Base-by-base conservation (phyloP, 2,329 filamentous ascomycete species). In the Chaetothyriales sp. region DNA sequence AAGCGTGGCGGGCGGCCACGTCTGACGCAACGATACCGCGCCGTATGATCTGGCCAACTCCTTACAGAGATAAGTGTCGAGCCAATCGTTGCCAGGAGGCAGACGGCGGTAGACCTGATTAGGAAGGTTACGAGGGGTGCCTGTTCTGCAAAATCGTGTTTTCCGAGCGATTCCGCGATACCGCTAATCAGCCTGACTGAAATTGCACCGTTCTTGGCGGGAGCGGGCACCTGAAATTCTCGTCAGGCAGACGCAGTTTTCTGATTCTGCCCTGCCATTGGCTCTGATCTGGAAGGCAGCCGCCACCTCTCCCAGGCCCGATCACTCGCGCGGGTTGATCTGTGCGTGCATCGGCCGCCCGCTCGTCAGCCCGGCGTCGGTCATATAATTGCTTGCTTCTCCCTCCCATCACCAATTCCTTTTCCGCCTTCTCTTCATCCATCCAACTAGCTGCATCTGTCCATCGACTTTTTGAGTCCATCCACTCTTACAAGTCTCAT, bases 311-410 rank as follows among this genome's bases (percentile, higher is more conserved):
- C 61, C 61, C 67, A 69, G 62, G 61, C 63, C 56, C 68, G 70
- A 70, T 70, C 71, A n/a, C 70, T 68, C 64, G 69, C 71, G 71
- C 65, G 65, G 66, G 65, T 68, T 73, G 71, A 73, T 73, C 70
- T 71, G 61, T 66, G 66, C 59, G 59, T 62, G 64, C 59, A 62
- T 66, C 65, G 62, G 62, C 59, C 61, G 55, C 60, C 62, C 64
- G 61, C 67, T 69, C 69, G 68, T 70, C 67, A 70, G 66, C 64
- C 66, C 62, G 60, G 59, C 57, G 64, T 64, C 63, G 64, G 67
- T 61, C 62, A 68, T 72, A 72, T 72, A 71, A 70, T 64, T 62
- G 58, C 55, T 56, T 56, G 60, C 59, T 64, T 58, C 61, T 62
- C 33, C 33, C 63, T 62, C 62, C 63, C 65, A 63, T 54, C 53